Evolutionary conservation across 306 rosid species (phyloP).

Genomic region (Corylus americana): DNA sequence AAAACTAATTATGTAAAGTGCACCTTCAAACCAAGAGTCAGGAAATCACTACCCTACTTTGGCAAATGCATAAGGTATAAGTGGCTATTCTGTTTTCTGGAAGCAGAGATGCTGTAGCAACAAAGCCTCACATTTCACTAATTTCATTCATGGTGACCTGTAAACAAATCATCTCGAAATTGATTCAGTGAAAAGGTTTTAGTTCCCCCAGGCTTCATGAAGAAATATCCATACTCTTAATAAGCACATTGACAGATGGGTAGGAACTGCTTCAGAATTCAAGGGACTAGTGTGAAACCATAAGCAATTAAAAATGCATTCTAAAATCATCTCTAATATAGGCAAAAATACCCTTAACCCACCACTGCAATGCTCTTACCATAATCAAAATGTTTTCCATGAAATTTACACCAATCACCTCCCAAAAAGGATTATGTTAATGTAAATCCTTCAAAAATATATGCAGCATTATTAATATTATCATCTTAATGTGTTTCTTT

Average conservation of each 20-base stretch:
- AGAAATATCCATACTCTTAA: not conserved
- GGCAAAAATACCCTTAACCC: not conserved
- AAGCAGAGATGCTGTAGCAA: not conserved
- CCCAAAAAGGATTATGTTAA: not conserved
- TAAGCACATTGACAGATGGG: constrained; percentile 1
- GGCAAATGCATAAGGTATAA: not conserved
- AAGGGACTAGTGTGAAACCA: not conserved
- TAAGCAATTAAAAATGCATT: not conserved
- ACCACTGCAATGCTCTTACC: not conserved
- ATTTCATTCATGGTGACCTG: not conserved
- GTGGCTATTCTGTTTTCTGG: not conserved
- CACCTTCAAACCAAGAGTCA: not conserved
- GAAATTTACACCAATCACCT: constrained; percentile 1
- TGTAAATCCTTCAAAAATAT: not conserved
- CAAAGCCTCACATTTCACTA: not conserved
- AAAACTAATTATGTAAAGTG: not conserved
- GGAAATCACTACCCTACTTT: not conserved
- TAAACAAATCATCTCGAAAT: not conserved
- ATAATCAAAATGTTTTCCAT: not conserved
- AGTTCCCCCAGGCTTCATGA: not conserved
- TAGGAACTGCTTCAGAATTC: constrained; percentile 1
- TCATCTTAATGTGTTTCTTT: not conserved
- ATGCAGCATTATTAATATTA: not conserved
- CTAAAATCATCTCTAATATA: not conserved
- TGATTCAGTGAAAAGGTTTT: not conserved